Evolutionary conservation across 192 early-diverging fungal species (phyloP).

Genomic region (Helicostylum pulchrum): DNA sequence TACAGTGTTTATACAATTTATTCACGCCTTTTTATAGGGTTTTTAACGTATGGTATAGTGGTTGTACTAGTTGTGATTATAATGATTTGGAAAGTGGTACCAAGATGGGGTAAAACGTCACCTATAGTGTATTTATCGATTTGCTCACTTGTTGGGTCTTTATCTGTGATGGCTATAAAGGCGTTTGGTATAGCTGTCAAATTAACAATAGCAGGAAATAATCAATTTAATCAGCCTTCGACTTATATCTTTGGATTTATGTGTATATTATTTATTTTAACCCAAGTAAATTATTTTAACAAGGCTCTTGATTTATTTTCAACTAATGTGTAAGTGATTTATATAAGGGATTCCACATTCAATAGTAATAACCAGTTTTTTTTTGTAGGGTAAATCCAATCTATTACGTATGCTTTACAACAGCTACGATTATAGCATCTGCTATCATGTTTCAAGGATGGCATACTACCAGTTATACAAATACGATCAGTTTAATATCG

Average conservation of each 20-base stretch:
- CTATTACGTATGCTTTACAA: conserved; percentile 96
- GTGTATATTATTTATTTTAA: conserved; percentile 62
- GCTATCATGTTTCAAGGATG: conserved; percentile 88
- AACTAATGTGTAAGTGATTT: conserved; percentile 68
- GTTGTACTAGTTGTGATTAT: neutral
- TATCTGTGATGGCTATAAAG: conserved; percentile 21
- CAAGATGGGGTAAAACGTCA: conserved; percentile 17
- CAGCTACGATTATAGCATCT: conserved; percentile 87
- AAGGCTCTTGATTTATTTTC: conserved; percentile 90
- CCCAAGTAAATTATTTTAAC: conserved; percentile 97
- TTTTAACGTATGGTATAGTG: conserved; percentile 11
- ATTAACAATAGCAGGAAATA: conserved; percentile 9
- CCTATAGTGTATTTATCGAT: conserved; percentile 15
- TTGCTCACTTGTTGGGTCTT: conserved; percentile 21
- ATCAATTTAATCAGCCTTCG: conserved; percentile 20
- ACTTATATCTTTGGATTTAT: conserved; percentile 14
- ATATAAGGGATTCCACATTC: too few relatives aligned
- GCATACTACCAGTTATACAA: conserved; percentile 64
- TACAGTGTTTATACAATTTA: too few relatives aligned
- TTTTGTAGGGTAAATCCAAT: conserved; percentile 69
- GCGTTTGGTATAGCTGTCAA: conserved; percentile 25
- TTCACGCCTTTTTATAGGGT: neutral
- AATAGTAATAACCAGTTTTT: neutral
- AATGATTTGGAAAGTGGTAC: conserved; percentile 14
- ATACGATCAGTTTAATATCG: conserved; percentile 79